These are phyloP conservation scores for Vanderwaltozyma tropicalis DNA, from an alignment of 805 yeast genomes.

Conservation along the genomic window DNA sequence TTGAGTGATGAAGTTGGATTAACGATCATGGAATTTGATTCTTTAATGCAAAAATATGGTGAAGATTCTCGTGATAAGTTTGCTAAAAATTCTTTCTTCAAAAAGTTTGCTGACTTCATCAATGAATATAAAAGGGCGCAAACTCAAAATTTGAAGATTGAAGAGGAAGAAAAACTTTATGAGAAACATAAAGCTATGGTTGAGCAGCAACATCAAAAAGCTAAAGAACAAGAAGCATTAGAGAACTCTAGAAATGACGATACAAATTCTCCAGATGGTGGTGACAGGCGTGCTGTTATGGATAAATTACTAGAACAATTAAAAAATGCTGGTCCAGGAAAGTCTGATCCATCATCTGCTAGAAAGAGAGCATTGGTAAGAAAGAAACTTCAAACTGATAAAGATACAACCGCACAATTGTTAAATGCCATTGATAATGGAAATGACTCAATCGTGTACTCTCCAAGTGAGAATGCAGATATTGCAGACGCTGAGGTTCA, in stretches of 20 bases:
- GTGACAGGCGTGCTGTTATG: slow-evolving; percentile 46
- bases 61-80: slow-evolving; percentile 68
- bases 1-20: slow-evolving; percentile 53
- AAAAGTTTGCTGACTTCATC: slow-evolving; percentile 69
- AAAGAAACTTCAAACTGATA: slow-evolving; percentile 37
- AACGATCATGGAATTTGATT: slow-evolving; percentile 55
- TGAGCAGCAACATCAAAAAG: slow-evolving; percentile 27
- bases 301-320: slow-evolving; percentile 79
- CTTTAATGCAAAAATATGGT: slow-evolving; percentile 77
- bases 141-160: slow-evolving; percentile 65
- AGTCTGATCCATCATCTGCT: slow-evolving; percentile 70
- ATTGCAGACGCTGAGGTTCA: background rate
- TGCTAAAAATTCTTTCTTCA: slow-evolving; percentile 61
- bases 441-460: slow-evolving; percentile 21
- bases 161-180: slow-evolving; percentile 68
- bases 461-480: slow-evolving; percentile 11
- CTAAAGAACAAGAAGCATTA: slow-evolving; percentile 6
- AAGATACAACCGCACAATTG: slow-evolving; percentile 8
- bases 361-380: slow-evolving; percentile 71
- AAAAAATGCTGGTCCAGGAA: slow-evolving; percentile 73
- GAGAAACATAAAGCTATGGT: slow-evolving; percentile 61
- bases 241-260: slow-evolving; percentile 4
- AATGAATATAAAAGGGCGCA: slow-evolving; percentile 72
- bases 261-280: slow-evolving; percentile 9
- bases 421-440: slow-evolving; percentile 17